Evolutionary conservation across 2,329 filamentous ascomycete species (phyloP).

Genomic region (Ascochyta viciae-villosae): DNA sequence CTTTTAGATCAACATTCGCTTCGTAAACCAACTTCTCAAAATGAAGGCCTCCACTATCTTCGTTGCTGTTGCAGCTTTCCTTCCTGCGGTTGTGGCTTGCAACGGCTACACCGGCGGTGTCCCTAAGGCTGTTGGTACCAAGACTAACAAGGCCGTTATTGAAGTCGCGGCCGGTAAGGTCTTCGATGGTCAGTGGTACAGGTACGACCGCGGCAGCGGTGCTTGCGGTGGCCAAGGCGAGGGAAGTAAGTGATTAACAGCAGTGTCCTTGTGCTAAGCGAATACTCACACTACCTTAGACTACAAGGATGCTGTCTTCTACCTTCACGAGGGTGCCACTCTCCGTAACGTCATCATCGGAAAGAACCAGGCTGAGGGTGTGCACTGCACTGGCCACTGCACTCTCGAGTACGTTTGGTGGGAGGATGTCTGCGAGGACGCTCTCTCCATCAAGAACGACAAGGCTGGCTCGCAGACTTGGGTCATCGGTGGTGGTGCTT

Average conservation of each 20-base stretch:
- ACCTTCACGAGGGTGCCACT: conserved; percentile 57
- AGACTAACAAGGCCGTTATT: conserved; percentile 37
- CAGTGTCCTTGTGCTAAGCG: neutral
- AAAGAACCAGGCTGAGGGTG: conserved; percentile 58
- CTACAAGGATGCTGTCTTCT: conserved; percentile 57
- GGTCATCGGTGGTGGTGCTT: conserved; percentile 52
- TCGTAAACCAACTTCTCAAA: neutral
- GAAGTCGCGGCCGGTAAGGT: conserved; percentile 31
- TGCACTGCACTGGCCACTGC: conserved; percentile 59
- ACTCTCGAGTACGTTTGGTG: conserved; percentile 55
- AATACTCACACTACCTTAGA: conserved; percentile 19
- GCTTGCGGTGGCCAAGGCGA: conserved; percentile 33
- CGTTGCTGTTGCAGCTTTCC: conserved; percentile 22
- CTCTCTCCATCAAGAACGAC: conserved; percentile 44
- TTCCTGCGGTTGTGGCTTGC: conserved; percentile 33
- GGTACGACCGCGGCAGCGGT: conserved; percentile 35
- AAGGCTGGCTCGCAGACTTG: conserved; percentile 38
- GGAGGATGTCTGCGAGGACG: conserved; percentile 50
- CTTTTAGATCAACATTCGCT: conserved; percentile 7
- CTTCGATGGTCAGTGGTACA: conserved; percentile 35
- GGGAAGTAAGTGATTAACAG: conserved; percentile 19
- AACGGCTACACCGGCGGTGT: conserved; percentile 35
- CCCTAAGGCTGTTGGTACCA: conserved; percentile 32
- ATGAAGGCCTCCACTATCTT: conserved; percentile 27
- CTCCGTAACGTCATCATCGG: conserved; percentile 63